Evolutionary conservation across 371 early-diverging fungal species (phyloP).

Genomic region (Actinomucor elegans): DNA sequence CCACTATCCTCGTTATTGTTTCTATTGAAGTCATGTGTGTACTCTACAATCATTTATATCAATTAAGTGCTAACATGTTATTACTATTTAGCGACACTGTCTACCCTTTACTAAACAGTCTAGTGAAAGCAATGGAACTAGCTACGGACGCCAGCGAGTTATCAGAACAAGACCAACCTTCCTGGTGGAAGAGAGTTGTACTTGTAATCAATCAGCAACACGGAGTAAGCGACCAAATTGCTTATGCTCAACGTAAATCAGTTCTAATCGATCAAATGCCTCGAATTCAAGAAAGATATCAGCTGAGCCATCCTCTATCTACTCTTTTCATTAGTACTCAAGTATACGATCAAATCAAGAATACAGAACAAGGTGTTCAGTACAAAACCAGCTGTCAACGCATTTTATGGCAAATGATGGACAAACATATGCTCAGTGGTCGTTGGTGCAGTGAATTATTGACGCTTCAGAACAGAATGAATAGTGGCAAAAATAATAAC

Average conservation of each 20-base stretch:
- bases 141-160: not conserved
- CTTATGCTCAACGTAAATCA: conserved; percentile 2
- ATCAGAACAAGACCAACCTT: not conserved
- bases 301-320: conserved; percentile 10
- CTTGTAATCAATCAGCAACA: conserved; percentile 19
- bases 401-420: conserved; percentile 24
- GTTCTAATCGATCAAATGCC: conserved; percentile 14
- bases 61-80: not conserved
- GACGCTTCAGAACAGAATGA: not conserved
- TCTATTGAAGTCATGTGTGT: conserved; percentile 20
- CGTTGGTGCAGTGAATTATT: conserved; percentile 15
- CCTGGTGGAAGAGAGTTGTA: conserved; percentile 23
- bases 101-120: conserved; percentile 7
- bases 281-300: conserved; percentile 12
- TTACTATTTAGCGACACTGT: conserved; percentile 1
- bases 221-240: not conserved
- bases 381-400: conserved; percentile 13
- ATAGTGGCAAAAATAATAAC: not conserved
- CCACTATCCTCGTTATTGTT: conserved; percentile 12
- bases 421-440: conserved; percentile 11
- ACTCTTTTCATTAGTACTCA: conserved; percentile 11
- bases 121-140: conserved; percentile 6
- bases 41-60: too few species aligned
- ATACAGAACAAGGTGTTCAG: not conserved
- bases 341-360: not conserved